Evolutionary conservation across 495 filamentous ascomycete genomes (phyloP).

Genomic region (Pseudomonodictys pantanalensis): DNA sequence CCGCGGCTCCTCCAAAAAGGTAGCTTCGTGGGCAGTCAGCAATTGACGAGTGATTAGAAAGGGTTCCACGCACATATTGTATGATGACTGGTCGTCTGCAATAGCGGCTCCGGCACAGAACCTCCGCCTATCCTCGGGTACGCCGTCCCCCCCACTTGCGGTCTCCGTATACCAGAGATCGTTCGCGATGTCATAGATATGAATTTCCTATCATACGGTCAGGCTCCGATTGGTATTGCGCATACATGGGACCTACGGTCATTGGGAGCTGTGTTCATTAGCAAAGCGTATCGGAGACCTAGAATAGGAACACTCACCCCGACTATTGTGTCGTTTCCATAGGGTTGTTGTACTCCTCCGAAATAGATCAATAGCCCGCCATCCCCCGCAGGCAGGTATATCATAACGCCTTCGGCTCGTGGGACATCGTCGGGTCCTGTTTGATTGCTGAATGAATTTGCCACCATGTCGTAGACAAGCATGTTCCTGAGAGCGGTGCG

Average conservation of each 20-base stretch:
- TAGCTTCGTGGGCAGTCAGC: conserved; percentile 36
- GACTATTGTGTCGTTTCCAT: conserved; percentile 14
- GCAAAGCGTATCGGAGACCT: not conserved
- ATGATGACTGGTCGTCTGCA: conserved; percentile 50
- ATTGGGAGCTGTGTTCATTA: conserved; percentile 1
- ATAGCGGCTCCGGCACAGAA: conserved; percentile 55
- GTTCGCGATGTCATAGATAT: conserved; percentile 51
- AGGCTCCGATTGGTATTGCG: conserved; percentile 16
- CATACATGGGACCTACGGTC: not conserved
- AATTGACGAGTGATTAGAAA: not conserved
- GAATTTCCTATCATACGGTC: conserved; percentile 39
- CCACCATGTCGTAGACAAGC: conserved; percentile 48
- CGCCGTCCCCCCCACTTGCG: conserved; percentile 46
- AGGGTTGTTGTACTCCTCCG: conserved; percentile 44
- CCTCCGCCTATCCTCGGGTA: conserved; percentile 47
- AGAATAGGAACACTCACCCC: conserved; percentile 5
- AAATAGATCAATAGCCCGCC: conserved; percentile 52
- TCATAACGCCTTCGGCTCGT: conserved; percentile 47
- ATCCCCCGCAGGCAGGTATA: conserved; percentile 52
- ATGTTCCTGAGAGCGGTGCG: conserved; percentile 39
- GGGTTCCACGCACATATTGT: conserved; percentile 50
- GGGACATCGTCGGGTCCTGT: conserved; percentile 45
- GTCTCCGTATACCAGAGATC: conserved; percentile 54
- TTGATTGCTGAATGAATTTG: conserved; percentile 42
- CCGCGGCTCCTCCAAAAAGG: conserved; percentile 50